Base-by-base conservation (phyloP, 768 basidiomycete genomes). In the Phlebiopsis gigantea region DNA sequence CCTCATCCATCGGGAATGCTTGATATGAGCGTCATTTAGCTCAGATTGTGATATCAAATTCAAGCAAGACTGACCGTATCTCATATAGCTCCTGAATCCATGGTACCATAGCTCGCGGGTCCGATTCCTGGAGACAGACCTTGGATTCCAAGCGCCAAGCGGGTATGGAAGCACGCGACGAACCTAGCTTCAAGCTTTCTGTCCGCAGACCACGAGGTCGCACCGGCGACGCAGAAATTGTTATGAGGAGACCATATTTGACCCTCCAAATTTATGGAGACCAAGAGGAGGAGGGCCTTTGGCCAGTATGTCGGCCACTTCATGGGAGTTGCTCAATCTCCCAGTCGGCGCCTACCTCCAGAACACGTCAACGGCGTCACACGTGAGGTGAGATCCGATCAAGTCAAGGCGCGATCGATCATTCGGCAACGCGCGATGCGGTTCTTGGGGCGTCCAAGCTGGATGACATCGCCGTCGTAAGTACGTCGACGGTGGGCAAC, bases 1-100 rank as follows among this genome's bases (percentile, higher is more conserved):
- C 90, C 81, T 93, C 91, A 62, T 93, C 91, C 65, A 88, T 69
- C 19, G 91, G 91, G 64, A 91, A 93, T n/a, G 89, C 90, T 90
- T 60, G 8, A 42, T 15, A 61, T 48, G 58, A 52, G 57, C n/a
- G 55, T 39, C n/a, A 24, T 57, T 44, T 55, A n/a, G n/a, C n/a
- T n/a, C n/a, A n/a, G n/a, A n/a, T n/a, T n/a, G n/a, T n/a, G n/a
- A n/a, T n/a, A n/a, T n/a, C n/a, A n/a, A n/a, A n/a, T n/a, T n/a
- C 72, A 63, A 10, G 22, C 25, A 25, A 48, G 5, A 62, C 66
- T 19, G 61, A 91, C 90, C 94, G 67, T 80, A 81, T 46, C 72
- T 78, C 93, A 96, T 95, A 69, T 97, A 97, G 63, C 82, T 84
- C 64, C 90, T 71, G 65, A 86, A 97, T 0, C 93, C 94, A 75